Evolutionary conservation across 1,284 basidiomycete species (phyloP), one percentile per base, ranked within the genome.

Genomic region (Porogramme epimiltina): DNA sequence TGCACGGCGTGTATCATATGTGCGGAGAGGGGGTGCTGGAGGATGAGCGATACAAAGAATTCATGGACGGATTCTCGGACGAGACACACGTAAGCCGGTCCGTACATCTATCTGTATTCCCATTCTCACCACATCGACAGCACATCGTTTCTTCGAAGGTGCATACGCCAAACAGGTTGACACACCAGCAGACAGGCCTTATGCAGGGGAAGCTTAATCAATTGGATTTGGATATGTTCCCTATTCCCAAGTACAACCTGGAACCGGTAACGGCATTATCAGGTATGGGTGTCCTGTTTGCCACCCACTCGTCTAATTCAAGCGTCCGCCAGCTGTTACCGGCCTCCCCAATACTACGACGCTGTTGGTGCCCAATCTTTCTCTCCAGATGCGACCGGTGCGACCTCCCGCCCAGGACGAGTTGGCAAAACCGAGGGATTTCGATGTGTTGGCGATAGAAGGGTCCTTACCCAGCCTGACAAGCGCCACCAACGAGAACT

Each of bases 171-270:
- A 83, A 96, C 69, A 82, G 79, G 3, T 74, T 91, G 22, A 85
- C 85, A 15, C 95, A 92, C 64, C 87, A 85, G 0, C 87, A 85
- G 20, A 81, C 87, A 9, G 87, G 88, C 2, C 84, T 83, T 61
- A 82, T 84, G 53, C 86, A 90, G 47, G 75, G 93, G 18, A 80
- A 84, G 39, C 76, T 97, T 4, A 84, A 83, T 56, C 73, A 85
- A 51, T 73, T 97, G 28, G 91, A 97, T 62, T 57, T 77, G 0
- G 67, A 80, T 1, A 82, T 95, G 61, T 98, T 97, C 74, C 80
- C 81, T 0, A 63, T 90, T 4, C 89, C 88, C 0, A 75, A 84
- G 49, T 85, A 79, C 62, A 72, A 66, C 1, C 61, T 78, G 36
- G 59, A 64, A 5, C 65, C 81, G n/a, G 20, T 8, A 61, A 68